phyloP scores from a whole-genome alignment of 306 rosid genomes.

The barrel medic (Medicago truncatula) region MtrunA17r5.0-ANR NC_053049.1:38489501-38490000 shows the following conservation, averaged over 20 bases:
- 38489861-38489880: slow-evolving; percentile 57
- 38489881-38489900: slow-evolving; percentile 56
- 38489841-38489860: slow-evolving; percentile 65
- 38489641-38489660: slow-evolving; percentile 40
- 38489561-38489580: slow-evolving; percentile 46
- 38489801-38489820: slow-evolving; percentile 57
- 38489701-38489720: slow-evolving; percentile 79
- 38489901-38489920: slow-evolving; percentile 72
- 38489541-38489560: not conserved
- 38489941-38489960: slow-evolving; percentile 65
- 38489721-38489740: slow-evolving; percentile 76
- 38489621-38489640: slow-evolving; percentile 21
- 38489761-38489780: slow-evolving; percentile 48
- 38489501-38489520: slow-evolving; percentile 11
- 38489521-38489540: slow-evolving; percentile 1
- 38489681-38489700: slow-evolving; percentile 86
- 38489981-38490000: slow-evolving; percentile 98
- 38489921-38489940: slow-evolving; percentile 66
- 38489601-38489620: not conserved
- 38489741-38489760: slow-evolving; percentile 63
- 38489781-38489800: slow-evolving; percentile 69
- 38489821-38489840: slow-evolving; percentile 67
- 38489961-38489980: slow-evolving; percentile 58
- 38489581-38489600: slow-evolving; percentile 42
- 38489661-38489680: slow-evolving; percentile 33